These are phyloP conservation scores for Escovopsis sp. DNA, from an alignment of 2,329 filamentous ascomycete species.

Conservation along the genomic window DNA sequence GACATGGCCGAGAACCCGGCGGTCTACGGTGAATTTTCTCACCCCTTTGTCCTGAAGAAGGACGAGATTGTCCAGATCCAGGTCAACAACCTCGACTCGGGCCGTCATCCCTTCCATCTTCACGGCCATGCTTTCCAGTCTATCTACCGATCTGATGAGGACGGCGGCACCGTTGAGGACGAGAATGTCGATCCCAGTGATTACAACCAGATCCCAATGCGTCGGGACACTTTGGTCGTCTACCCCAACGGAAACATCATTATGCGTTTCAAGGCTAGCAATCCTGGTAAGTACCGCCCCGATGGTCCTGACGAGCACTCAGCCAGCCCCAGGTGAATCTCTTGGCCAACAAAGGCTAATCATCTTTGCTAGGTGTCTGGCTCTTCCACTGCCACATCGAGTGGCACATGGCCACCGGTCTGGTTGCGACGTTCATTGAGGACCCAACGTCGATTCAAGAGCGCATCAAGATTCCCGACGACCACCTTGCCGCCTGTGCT, in stretches of 20 bases:
- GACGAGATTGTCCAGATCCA: constrained; percentile 57
- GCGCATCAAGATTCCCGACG: constrained; percentile 41
- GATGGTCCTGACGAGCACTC: too few species aligned
- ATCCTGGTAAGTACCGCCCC: constrained; percentile 35
- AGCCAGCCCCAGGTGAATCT: too few species aligned
- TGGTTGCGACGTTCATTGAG: constrained; percentile 50
- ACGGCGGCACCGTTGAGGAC: constrained; percentile 40
- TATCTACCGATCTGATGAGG: constrained; percentile 43
- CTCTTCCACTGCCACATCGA: constrained; percentile 71
- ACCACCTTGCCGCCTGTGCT: constrained; percentile 44
- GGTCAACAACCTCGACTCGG: constrained; percentile 59
- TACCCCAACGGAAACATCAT: constrained; percentile 53
- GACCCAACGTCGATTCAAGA: constrained; percentile 48
- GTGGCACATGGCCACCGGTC: constrained; percentile 58
- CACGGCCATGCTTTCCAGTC: constrained; percentile 67
- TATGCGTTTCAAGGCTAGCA: constrained; percentile 51
- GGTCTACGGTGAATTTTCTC: constrained; percentile 52
- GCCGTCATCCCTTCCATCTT: constrained; percentile 63
- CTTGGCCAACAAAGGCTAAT: neutral
- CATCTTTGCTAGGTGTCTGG: constrained; percentile 35
- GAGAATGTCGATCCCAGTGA: constrained; percentile 27
- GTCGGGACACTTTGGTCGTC: constrained; percentile 54
- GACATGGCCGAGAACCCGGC: constrained; percentile 40
- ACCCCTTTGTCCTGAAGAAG: constrained; percentile 53
- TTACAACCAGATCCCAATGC: constrained; percentile 43